phyloP scores from a whole-genome alignment of 306 rosid species.

The Quercus berberidifolia region DNA sequence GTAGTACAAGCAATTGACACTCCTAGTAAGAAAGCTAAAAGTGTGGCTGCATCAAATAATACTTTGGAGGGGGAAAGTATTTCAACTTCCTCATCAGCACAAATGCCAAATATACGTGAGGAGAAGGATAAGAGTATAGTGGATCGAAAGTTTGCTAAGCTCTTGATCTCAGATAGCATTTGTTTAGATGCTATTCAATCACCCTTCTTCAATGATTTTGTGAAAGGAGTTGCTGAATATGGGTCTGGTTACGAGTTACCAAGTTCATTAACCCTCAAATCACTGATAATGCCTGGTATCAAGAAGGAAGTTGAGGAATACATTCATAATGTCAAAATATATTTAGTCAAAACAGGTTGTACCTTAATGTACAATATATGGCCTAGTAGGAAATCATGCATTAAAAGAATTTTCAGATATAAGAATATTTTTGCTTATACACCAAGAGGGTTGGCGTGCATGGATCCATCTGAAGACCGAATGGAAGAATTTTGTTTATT shows the following conservation, averaged over 20 bases:
- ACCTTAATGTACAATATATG: background rate
- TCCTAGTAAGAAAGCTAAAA: background rate
- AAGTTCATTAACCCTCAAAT: background rate
- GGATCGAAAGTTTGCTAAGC: background rate
- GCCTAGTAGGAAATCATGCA: too few species aligned
- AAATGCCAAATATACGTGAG: background rate
- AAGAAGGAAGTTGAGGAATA: background rate
- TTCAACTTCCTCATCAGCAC: background rate
- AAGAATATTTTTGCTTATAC: background rate
- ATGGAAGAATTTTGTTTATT: accelerated
- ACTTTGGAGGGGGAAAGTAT: too few species aligned
- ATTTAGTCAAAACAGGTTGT: background rate
- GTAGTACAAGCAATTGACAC: too few species aligned
- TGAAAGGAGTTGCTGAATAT: background rate
- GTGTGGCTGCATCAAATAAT: background rate
- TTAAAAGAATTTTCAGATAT: too few species aligned
- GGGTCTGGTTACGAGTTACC: background rate
- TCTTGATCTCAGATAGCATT: background rate
- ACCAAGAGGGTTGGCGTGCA: background rate
- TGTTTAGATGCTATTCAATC: background rate
- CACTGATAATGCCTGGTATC: background rate
- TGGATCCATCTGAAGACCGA: accelerated
- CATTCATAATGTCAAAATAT: background rate
- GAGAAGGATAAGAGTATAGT: background rate
- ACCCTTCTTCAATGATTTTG: background rate